Conservation (phyloP, 2,329 filamentous ascomycete genomes). For the Nemania sp. region DNA sequence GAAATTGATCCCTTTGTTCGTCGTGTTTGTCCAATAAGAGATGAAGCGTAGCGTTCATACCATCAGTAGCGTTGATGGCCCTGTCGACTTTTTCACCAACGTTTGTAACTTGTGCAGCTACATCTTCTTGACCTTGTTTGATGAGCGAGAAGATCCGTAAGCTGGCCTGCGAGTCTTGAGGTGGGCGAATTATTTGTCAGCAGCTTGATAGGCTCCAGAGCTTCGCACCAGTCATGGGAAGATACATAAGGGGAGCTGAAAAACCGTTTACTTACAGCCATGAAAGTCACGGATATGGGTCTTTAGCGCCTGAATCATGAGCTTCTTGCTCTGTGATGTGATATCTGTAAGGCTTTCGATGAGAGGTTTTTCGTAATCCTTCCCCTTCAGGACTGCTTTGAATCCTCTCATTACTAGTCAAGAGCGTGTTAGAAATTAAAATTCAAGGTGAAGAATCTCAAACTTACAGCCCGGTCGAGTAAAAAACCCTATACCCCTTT, state of each 20-base stretch:
- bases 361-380: not conserved
- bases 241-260: too few species aligned
- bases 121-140: too few species aligned
- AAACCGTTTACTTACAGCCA: not conserved
- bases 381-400: not conserved
- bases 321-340: not conserved
- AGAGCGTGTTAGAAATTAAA: not conserved
- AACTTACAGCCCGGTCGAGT: not conserved
- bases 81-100: too few species aligned
- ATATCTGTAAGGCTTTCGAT: not conserved
- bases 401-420: not conserved
- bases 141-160: not conserved
- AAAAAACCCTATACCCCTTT: constrained; percentile 2
- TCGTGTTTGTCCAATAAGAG: not conserved
- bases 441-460: not conserved
- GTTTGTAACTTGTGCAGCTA: too few species aligned
- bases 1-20: not conserved
- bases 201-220: not conserved
- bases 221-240: too few species aligned
- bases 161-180: not conserved
- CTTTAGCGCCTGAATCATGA: not conserved
- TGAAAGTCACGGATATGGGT: not conserved
- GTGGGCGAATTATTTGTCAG: not conserved
- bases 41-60: not conserved
- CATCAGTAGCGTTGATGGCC: too few species aligned